These are phyloP conservation scores for Trichophyton rubrum DNA, from an alignment of 2,329 filamentous ascomycete genomes.

Conservation along the genomic window DNA sequence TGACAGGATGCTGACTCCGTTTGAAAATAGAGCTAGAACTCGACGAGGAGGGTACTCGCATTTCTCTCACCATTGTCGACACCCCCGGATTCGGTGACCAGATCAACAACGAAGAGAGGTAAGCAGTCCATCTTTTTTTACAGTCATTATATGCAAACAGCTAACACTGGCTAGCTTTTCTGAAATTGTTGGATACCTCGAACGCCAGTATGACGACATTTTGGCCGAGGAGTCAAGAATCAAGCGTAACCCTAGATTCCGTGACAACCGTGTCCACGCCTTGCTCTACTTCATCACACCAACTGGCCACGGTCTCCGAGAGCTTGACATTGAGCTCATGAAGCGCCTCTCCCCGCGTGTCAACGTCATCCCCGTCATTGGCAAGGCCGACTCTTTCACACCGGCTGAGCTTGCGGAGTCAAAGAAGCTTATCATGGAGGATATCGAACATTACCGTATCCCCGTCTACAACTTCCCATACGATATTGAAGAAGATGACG, in stretches of 20 bases:
- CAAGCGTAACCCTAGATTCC: slow-evolving; percentile 99
- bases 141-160: not conserved
- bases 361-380: slow-evolving; percentile 98
- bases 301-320: slow-evolving; percentile 91
- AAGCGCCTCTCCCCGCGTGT: slow-evolving; percentile 95
- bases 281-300: slow-evolving; percentile 99
- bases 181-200: slow-evolving; percentile 95
- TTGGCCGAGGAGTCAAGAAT: slow-evolving; percentile 98
- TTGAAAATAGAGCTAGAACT: slow-evolving; percentile 64
- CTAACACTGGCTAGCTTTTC: slow-evolving; percentile 54
- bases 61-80: slow-evolving; percentile 96
- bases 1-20: slow-evolving; percentile 22
- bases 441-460: slow-evolving; percentile 99
- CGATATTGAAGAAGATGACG: slow-evolving; percentile 98
- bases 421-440: slow-evolving; percentile 99
- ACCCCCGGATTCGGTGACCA: slow-evolving; percentile 97
- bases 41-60: slow-evolving; percentile 95
- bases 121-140: slow-evolving; percentile 20
- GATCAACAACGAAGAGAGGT: slow-evolving; percentile 98
- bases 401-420: slow-evolving; percentile 94
- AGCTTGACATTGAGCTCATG: slow-evolving; percentile 99
- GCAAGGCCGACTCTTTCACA: slow-evolving; percentile 93
- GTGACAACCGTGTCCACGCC: slow-evolving; percentile 96
- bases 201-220: slow-evolving; percentile 99
- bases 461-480: slow-evolving; percentile 99